Evolutionary conservation across 345 rosid genomes (phyloP), one percentile per base, ranked within the genome.

Genomic region (Acer negundo): DNA sequence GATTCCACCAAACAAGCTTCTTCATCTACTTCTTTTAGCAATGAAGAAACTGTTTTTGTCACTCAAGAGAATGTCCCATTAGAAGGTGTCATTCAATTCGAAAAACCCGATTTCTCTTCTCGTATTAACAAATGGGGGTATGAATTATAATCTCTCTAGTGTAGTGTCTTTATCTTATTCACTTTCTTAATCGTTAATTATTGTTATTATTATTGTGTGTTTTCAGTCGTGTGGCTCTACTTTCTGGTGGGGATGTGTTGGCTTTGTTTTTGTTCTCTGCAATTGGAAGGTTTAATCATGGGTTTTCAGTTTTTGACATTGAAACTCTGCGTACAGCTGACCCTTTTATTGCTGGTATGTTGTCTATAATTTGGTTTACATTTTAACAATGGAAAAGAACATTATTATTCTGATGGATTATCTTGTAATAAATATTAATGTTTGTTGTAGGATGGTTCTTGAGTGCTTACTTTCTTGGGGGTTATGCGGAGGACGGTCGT

Each of bases 1-100:
- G 91, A 91, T 53, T 74, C 90, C 1, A 72, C 90, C 71, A 84
- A 77, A 19, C 82, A 73, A 22, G 53, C 88, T n/a, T 4, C 83
- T 35, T 35, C 38, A 35, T 35, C 85, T 68, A 35, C 85, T 3
- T 76, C 87, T 65, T 63, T 79, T 59, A 61, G 55, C 38, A 65
- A 44, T 20, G 80, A 85, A 47, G 87, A 81, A 40, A 84, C 95
- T 19, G 89, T 89, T 63, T 82, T 90, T 11, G 91, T 92, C 62
- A 87, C 87, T 74, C 92, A 84, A 58, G 93, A 92, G 69, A 84
- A 84, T 58, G 91, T 93, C 56, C 92, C 95, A 70, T 78, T 93
- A 63, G 98, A 95, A 77, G 99, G 99, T 23, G 99, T 93, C 24
- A 95, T 93, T 74, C 99, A 91, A 74, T 92, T 93, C 80, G 99